Evolutionary conservation across 2,329 filamentous ascomycete species (phyloP).

Genomic region (Akanthomyces dipterigenus): DNA sequence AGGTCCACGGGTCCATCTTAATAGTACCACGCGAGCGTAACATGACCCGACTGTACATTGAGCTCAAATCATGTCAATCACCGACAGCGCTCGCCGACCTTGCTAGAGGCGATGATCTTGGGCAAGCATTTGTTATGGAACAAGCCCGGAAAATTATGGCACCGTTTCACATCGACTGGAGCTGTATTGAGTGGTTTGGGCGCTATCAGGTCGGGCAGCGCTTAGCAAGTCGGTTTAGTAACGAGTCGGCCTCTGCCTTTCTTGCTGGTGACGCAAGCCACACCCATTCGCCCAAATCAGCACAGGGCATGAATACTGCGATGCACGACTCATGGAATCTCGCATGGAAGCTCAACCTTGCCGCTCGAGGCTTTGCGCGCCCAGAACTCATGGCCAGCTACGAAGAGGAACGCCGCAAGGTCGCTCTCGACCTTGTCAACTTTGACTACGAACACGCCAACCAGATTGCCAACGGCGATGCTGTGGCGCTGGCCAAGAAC

Average conservation of each 20-base stretch:
- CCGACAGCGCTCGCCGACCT: slow-evolving; percentile 30
- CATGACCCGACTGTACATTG: slow-evolving; percentile 60
- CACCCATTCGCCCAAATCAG: slow-evolving; percentile 66
- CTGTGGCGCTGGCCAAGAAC: slow-evolving; percentile 57
- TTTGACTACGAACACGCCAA: slow-evolving; percentile 54
- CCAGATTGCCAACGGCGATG: slow-evolving; percentile 55
- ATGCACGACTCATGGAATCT: slow-evolving; percentile 58
- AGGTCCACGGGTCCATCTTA: slow-evolving; percentile 62
- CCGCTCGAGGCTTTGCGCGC: slow-evolving; percentile 49
- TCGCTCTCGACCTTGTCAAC: slow-evolving; percentile 51
- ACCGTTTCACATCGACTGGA: slow-evolving; percentile 52
- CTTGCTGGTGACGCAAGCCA: slow-evolving; percentile 65
- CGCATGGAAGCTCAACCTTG: slow-evolving; percentile 44
- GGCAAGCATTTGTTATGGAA: slow-evolving; percentile 64
- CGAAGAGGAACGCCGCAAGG: slow-evolving; percentile 55
- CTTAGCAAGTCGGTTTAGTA: slow-evolving; percentile 62
- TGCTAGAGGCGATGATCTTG: slow-evolving; percentile 28
- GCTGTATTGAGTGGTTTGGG: slow-evolving; percentile 62
- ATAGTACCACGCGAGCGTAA: slow-evolving; percentile 68
- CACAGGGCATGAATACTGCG: slow-evolving; percentile 59
- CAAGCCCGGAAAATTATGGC: slow-evolving; percentile 55
- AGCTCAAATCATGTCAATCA: slow-evolving; percentile 40
- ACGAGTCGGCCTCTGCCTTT: slow-evolving; percentile 56
- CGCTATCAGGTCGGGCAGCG: slow-evolving; percentile 66
- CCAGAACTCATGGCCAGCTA: slow-evolving; percentile 53